These are phyloP conservation scores for Suillus fuscotomentosus DNA, from an alignment of 768 basidiomycete genomes.

Conservation along the genomic window DNA sequence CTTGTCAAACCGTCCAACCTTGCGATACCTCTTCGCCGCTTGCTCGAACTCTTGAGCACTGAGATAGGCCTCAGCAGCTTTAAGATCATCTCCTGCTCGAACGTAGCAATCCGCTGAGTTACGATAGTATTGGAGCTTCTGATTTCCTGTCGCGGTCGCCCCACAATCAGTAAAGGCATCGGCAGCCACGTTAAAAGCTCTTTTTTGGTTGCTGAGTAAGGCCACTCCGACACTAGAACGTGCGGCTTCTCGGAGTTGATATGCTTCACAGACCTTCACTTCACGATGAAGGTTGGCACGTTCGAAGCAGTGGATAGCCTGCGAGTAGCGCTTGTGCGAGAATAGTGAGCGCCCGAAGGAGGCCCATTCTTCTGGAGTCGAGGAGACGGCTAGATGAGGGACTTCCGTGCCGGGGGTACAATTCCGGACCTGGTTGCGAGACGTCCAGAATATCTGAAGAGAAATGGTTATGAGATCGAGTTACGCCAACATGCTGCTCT, in stretches of 20 bases:
- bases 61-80: too few species aligned
- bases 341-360: constrained; percentile 42
- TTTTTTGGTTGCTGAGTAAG: constrained; percentile 18
- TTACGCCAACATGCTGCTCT: background rate
- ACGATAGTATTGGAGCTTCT: too few species aligned
- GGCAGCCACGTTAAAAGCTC: too few species aligned
- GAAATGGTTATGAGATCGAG: background rate
- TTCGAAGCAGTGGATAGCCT: constrained; percentile 55
- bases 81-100: constrained; percentile 30
- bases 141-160: too few species aligned
- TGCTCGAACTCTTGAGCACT: too few species aligned
- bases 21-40: too few species aligned
- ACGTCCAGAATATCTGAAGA: constrained; percentile 53
- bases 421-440: constrained; percentile 43
- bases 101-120: constrained; percentile 47
- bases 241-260: constrained; percentile 53
- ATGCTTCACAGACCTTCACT: constrained; percentile 48
- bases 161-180: too few species aligned
- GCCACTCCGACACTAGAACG: constrained; percentile 29
- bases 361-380: constrained; percentile 48
- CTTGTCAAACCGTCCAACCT: too few species aligned
- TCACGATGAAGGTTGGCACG: constrained; percentile 44
- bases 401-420: constrained; percentile 50
- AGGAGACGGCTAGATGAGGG: constrained; percentile 53
- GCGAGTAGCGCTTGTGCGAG: constrained; percentile 33